phyloP scores from a whole-genome alignment of 1,284 basidiomycete genomes.

The Amylostereum areolatum region DNA sequence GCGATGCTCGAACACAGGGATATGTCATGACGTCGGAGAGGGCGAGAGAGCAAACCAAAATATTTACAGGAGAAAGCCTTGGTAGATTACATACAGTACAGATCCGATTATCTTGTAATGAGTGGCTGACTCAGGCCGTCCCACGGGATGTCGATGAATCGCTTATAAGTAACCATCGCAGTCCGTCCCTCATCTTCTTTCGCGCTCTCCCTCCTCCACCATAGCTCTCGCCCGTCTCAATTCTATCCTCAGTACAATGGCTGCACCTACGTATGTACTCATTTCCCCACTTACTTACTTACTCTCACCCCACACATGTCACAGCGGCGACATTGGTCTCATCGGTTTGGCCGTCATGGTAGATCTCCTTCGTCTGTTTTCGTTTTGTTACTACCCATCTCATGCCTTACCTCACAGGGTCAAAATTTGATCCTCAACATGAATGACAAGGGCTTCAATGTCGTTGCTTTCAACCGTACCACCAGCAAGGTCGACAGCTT shows the following conservation, averaged over 20 bases:
- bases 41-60: too few relatives aligned
- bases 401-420: slow-evolving; percentile 45
- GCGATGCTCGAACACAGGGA: too few relatives aligned
- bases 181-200: slow-evolving; percentile 7
- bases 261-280: slow-evolving; percentile 34
- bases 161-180: background rate
- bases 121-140: background rate
- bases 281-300: background rate
- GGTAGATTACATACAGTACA: too few relatives aligned
- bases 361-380: slow-evolving; percentile 20
- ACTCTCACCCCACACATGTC: slow-evolving; percentile 7
- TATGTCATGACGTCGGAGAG: too few relatives aligned
- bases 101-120: too few relatives aligned
- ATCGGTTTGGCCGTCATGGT: slow-evolving; percentile 98
- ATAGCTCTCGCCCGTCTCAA: slow-evolving; percentile 19
- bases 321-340: slow-evolving; percentile 86
- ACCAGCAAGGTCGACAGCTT: slow-evolving; percentile 95
- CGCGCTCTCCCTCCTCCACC: slow-evolving; percentile 21
- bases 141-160: slow-evolving; percentile 2
- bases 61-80: too few relatives aligned
- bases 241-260: slow-evolving; percentile 29
- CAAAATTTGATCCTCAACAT: slow-evolving; percentile 98
- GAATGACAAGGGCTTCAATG: slow-evolving; percentile 99
- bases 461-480: slow-evolving; percentile 97
- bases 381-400: slow-evolving; percentile 10